Percentiles rank a stretch among this genome's conserved stretches.
Conservation (phyloP, 352 stramenopile species). For the Phytophthora kernoviae region DNA sequence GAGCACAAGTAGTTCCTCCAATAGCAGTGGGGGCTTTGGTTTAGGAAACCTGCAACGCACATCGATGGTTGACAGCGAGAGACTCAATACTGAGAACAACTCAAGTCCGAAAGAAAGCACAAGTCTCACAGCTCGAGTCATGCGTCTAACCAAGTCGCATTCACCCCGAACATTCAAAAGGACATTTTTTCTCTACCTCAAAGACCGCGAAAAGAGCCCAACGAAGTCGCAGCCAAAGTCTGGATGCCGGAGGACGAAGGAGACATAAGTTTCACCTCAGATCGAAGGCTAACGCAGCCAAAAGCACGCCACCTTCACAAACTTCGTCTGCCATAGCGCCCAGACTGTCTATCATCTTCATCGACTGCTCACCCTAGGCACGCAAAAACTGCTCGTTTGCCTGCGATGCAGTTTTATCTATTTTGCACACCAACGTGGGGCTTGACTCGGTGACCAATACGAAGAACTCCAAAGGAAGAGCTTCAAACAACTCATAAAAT, state of each 20-base stretch:
- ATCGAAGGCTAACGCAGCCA: not conserved
- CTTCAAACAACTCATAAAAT: slow-evolving; percentile 7
- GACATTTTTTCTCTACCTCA: slow-evolving; percentile 3
- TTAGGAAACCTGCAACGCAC: slow-evolving; percentile 2
- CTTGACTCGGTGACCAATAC: too few species aligned
- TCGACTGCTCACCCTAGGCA: slow-evolving; percentile 32
- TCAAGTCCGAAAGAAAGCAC: slow-evolving; percentile 3
- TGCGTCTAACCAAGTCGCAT: slow-evolving; percentile 22
- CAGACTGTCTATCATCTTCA: slow-evolving; percentile 35
- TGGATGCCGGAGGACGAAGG: slow-evolving; percentile 4
- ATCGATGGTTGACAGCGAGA: slow-evolving; percentile 1
- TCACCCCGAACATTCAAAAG: slow-evolving; percentile 13
- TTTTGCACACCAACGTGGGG: slow-evolving; percentile 2
- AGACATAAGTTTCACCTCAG: slow-evolving; percentile 16
- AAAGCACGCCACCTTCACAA: not conserved
- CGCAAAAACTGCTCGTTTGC: too few species aligned
- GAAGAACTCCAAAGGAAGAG: slow-evolving; percentile 30
- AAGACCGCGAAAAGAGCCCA: slow-evolving; percentile 3
- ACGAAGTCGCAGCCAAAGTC: slow-evolving; percentile 10
- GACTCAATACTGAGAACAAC: slow-evolving; percentile 5
- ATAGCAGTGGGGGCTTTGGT: slow-evolving; percentile 17
- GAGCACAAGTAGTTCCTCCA: slow-evolving; percentile 18
- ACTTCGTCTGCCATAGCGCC: not conserved
- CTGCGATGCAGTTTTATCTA: slow-evolving; percentile 12
- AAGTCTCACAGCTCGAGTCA: slow-evolving; percentile 21